Percentiles rank a stretch among this genome's conserved stretches.
phyloP scores from a whole-genome alignment of 176 grass and related monocot species.

The Carex cristatella region DNA sequence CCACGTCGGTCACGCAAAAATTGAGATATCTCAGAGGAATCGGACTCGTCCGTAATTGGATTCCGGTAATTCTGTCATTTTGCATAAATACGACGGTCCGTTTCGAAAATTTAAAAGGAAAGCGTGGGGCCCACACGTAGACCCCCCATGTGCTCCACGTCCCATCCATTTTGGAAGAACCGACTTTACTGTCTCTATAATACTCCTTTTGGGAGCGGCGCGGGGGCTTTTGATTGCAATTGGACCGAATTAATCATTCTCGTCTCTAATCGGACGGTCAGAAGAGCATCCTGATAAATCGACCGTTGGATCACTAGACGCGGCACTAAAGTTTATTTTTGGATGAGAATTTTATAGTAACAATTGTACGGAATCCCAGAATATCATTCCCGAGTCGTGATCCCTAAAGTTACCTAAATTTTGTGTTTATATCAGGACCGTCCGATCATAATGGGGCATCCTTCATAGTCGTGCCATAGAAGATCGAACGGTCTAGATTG shows the following conservation, averaged over 20 bases:
- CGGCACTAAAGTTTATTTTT: neutral
- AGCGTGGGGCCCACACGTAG: neutral
- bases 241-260: neutral
- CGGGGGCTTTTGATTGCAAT: no score
- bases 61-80: conserved; percentile 3
- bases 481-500: no score
- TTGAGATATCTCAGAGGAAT: no score
- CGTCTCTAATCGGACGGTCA: neutral
- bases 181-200: neutral
- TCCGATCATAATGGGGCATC: no score
- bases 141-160: conserved; percentile 17
- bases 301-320: neutral
- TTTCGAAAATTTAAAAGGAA: neutral
- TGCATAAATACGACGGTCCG: neutral
- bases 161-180: neutral
- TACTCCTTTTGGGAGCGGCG: neutral
- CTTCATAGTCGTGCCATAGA: no score
- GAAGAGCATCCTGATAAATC: neutral
- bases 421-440: no score
- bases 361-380: neutral
- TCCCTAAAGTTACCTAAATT: no score
- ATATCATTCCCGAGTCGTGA: no score
- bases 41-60: neutral
- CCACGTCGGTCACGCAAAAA: no score
- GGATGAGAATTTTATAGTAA: neutral